Evolutionary conservation across 179 eudicot species (phyloP), one percentile per base, ranked within the genome.

Genomic region (Carnegiea gigantea): DNA sequence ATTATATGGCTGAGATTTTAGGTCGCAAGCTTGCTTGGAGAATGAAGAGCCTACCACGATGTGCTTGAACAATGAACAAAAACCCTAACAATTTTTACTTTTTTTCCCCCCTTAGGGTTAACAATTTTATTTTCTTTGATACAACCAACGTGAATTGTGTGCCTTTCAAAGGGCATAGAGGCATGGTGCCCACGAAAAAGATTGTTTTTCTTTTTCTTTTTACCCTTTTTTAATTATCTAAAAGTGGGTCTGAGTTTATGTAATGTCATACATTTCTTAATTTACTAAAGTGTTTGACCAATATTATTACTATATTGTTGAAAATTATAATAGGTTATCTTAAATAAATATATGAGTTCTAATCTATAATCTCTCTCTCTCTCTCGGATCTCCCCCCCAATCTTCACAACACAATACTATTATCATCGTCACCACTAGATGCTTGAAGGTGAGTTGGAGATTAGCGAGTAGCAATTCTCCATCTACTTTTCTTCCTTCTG

Each of bases 1-100:
- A 28, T 36, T 24, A 49, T 48, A 67, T 60, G 20, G 26, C 67
- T 59, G 54, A 51, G 73, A 81, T 67, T 77, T 77, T 24, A 75
- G 70, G 83, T 71, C 80, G 65, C 78, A 48, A 40, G 80, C 73
- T 62, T 80, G 30, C 53, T 59, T 11, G 67, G 38, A 67, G 40
- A 67, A 0, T 67, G 72, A 53, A 51, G 62, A 70, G 62, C 77
- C n/a, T 62, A 38, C 43, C 43, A 70, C 77, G 65, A 28, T 82
- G 72, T 65, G 87, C 71, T 85, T 79, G 74, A 54, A 77, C 48
- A 71, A 23, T 79, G 74, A 54, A 77, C 48, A 71, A 23, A 76
- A 85, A 85, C 87, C 87, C 84, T 84, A 84, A 71, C 8, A 64
- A 72, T 26, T 67, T 77, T 59, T 20, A 62, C 68, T 24, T 62